A percentile compares a stretch with the other conserved stretches of the same genome.
phyloP scores from a whole-genome alignment of 192 early-diverging fungal genomes.

The Gigaspora rosea region DNA sequence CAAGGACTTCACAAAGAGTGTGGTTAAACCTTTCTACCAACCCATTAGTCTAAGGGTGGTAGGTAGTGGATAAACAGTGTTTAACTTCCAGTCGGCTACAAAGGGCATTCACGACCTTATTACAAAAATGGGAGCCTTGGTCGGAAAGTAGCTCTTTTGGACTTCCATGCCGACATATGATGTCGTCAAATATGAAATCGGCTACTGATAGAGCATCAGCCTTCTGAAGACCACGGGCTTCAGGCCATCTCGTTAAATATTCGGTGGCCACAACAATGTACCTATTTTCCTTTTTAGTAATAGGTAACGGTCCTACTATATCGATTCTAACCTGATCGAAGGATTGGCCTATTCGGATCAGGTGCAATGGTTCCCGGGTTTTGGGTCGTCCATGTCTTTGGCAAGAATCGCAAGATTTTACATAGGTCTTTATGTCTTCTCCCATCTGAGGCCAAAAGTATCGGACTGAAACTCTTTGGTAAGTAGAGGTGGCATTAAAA shows the following conservation, averaged over 20 bases:
- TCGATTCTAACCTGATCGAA: not conserved
- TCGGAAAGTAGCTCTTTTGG: constrained; percentile 34
- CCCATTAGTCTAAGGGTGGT: constrained; percentile 32
- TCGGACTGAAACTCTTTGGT: not conserved
- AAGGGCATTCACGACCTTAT: not conserved
- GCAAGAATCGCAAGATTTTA: not conserved
- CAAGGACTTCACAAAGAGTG: not conserved
- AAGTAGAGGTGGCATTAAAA: not conserved
- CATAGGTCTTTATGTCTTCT: not conserved
- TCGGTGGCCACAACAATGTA: constrained; percentile 36
- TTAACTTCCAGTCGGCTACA: not conserved
- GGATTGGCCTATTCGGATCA: not conserved
- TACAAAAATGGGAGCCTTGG: constrained; percentile 32
- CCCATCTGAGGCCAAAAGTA: not conserved
- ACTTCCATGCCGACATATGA: constrained; percentile 33
- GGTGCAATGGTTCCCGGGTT: not conserved
- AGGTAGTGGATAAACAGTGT: constrained; percentile 30
- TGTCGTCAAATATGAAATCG: constrained; percentile 35
- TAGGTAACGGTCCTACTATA: constrained; percentile 1
- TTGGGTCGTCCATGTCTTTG: not conserved
- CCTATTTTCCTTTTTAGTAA: constrained; percentile 17
- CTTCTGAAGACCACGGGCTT: constrained; percentile 27
- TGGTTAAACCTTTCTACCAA: not conserved
- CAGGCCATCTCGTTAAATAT: constrained; percentile 38
- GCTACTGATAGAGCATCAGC: constrained; percentile 30